Base-by-base conservation (phyloP, 805 yeast species). In the Wickerhamiella hasegawae region DNA sequence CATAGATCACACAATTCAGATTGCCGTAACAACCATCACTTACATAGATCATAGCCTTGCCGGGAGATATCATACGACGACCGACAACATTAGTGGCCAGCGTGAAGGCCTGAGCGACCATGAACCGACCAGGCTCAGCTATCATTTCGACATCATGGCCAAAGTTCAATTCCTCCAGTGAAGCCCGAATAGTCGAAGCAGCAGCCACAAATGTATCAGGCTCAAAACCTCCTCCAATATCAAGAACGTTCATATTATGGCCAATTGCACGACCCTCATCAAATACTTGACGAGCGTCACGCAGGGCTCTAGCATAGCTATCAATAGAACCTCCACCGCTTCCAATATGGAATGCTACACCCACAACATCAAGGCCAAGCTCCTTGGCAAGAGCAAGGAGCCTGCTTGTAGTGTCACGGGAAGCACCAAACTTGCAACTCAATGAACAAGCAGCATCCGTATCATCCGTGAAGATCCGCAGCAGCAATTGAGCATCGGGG, bases 1-100 rank as follows among this genome's bases (percentile, higher is more conserved):
- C 98, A 54, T 74, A 85, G 37, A 87, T 55, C 51, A 90, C 78
- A 58, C 96, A 87, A 62, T 90, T 87, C 73, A 87, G 65, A 60
- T 85, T 87, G 23, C 95, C 95, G 55, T 87, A 87, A 25, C 85
- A 84, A 28, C 98, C 98, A 54, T 87, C 98, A 49, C 83, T 87
- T 54, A 85, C 63, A 58, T 87, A 87, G 32, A 84, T 51, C 87
- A 85, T 81, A 4, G 52, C 52, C 26, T 35, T 39, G 24, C 58
- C 46, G 8, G 59, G 54, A 18, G 55, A 45, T 21, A 22, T 27
- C 20, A 64, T 65, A 42, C 97, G 71, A 43, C 79, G 73, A n/a
- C 94, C 94, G 55, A 83, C 82, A 21, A 87, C 76, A 52, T 79
- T 73, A 16, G 81, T 63, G 1, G 84, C 94, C 47, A 87, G 65